Base-by-base conservation (phyloP, 371 early-diverging fungal species). In the Apophysomyces sp. region DNA sequence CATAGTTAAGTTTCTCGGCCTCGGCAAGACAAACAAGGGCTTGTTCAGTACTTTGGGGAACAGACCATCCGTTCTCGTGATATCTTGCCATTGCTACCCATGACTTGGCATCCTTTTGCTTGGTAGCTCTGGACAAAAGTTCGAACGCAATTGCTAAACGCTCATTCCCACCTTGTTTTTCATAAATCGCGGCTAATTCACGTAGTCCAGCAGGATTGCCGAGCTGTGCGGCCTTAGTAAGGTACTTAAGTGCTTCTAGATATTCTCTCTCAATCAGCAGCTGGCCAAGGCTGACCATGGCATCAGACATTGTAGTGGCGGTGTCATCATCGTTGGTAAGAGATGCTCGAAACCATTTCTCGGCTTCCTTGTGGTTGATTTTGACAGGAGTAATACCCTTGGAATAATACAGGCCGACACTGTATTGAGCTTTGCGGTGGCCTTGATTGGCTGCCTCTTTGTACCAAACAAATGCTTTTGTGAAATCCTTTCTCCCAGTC, bases 61-160 rank as follows among this genome's bases (percentile, higher is more conserved):
- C 66, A 12, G 57, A 36, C 63, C 69, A 62, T 8, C 63, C 64
- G 2, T 68, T 52, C 57, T 76, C 73, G 37, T 69, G 60, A 32
- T 68, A 78, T 11, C 68, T 66, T 3, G 75, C 67, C 28, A 62
- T 31, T 9, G 61, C 61, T 28, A 52, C 62, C 63, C 63, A 66
- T 2, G 66, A 44, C 31, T 55, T 18, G 9, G 60, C 36, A 60
- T 65, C 66, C 1, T 60, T 60, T 18, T 30, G 31, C 15, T 56
- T 36, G 13, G 28, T 44, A 1, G 95, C 91, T 8, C 40, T 24
- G 49, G 86, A 78, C 28, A 91, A 86, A 80, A 92, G 92, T 54
- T 81, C 66, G 62, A 92, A 91, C 13, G 94, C 92, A 55, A 85
- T 85, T 40, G 76, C 74, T 60, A 93, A 89, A 9, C 9, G 9